Conservation (phyloP, 371 early-diverging fungal species). For the Mortierella sp. region DNA sequence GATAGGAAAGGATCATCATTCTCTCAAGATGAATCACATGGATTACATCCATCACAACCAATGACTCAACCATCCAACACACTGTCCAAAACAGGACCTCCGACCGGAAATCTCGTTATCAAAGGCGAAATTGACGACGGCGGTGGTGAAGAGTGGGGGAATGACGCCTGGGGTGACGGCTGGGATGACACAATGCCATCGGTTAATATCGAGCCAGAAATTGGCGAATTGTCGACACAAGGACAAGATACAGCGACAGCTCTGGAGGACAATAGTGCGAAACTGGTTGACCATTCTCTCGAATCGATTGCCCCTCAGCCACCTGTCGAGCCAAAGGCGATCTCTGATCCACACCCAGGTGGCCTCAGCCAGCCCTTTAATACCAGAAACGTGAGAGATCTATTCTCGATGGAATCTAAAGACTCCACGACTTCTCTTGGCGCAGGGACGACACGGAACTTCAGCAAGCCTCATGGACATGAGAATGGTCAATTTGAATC, state of each 20-base stretch:
- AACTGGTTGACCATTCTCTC: not conserved
- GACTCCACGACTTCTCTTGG: no score
- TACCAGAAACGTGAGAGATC: slow-evolving; percentile 14
- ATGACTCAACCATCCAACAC: not conserved
- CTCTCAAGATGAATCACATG: not conserved
- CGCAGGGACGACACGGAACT: no score
- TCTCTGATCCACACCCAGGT: not conserved
- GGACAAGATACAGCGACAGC: not conserved
- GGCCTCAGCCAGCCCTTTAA: not conserved
- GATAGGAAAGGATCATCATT: slow-evolving; percentile 5
- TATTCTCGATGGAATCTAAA: slow-evolving; percentile 8
- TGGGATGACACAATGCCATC: slow-evolving; percentile 16
- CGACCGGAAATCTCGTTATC: not conserved
- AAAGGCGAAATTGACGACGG: no score
- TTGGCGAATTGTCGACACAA: not conserved
- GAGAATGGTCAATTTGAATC: not conserved
- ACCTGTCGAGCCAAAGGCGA: not conserved
- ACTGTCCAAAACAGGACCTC: not conserved
- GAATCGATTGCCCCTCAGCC: not conserved
- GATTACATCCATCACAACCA: not conserved
- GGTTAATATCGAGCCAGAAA: not conserved
- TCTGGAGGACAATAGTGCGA: not conserved
- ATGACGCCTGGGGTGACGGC: slow-evolving; percentile 44
- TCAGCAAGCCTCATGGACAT: no score
- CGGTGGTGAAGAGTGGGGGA: slow-evolving; percentile 32